A percentile compares a stretch with the other conserved stretches of the same genome.
Conservation (phyloP, 2,329 filamentous ascomycete species). For the Colletotrichum tamarilloi region DNA sequence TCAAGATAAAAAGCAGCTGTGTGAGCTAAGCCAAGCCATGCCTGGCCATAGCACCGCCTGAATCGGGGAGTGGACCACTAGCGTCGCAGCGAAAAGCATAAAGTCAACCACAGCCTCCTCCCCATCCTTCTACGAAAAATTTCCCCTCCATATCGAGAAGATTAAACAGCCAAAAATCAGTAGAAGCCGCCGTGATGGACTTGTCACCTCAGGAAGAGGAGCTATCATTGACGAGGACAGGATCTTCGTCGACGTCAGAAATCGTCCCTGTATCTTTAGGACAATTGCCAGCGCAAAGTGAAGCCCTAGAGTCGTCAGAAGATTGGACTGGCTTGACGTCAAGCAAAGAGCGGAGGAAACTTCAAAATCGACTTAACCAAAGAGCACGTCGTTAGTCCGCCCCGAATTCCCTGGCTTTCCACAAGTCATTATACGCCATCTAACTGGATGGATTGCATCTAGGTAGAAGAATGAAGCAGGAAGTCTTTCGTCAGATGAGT, state of each 20-base stretch:
- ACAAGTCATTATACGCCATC: neutral
- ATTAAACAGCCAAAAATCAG: neutral
- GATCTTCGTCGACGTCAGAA: neutral
- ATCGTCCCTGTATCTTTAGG: neutral
- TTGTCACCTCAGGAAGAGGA: neutral
- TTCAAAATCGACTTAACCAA: conserved; percentile 30
- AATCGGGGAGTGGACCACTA: neutral
- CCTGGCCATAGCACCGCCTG: neutral
- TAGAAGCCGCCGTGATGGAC: neutral
- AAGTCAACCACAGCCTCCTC: neutral
- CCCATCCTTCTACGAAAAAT: too few species aligned
- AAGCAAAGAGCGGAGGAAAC: conserved; percentile 20
- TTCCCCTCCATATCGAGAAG: neutral
- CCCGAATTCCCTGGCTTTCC: neutral
- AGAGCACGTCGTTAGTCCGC: conserved; percentile 20
- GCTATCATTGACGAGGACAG: neutral
- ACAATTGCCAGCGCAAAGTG: neutral
- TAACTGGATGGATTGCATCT: neutral
- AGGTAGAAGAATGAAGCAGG: conserved; percentile 6
- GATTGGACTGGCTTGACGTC: conserved; percentile 23
- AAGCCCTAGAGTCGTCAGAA: neutral
- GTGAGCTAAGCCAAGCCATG: neutral
- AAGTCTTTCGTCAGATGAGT: neutral
- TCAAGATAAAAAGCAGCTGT: neutral
- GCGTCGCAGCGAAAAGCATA: neutral